Base-by-base conservation (phyloP, 208 protist species). In the Trypanosoma cruzi region DNA sequence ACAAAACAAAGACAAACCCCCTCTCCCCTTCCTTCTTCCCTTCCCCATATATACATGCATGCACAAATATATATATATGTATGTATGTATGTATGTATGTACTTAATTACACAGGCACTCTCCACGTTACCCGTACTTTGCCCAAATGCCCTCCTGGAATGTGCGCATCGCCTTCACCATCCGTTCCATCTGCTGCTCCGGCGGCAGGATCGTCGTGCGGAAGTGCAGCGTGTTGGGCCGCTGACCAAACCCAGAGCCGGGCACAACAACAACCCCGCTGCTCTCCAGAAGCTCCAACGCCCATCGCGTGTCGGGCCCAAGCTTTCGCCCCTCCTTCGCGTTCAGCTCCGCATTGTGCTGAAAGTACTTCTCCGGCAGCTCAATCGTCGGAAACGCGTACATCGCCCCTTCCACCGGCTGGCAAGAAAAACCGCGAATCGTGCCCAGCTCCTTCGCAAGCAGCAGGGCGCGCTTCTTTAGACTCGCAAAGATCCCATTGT, bases 161-260 rank as follows among this genome's bases (percentile, higher is more conserved):
- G 50, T 57, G 64, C 86, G 80, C 64, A 95, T 82, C 29, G 73
- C 42, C 40, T 66, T 64, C 79, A 92, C 84, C 82, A 96, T 81
- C n/a, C 79, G 74, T 71, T 98, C 82, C 72, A 99, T 98, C 57
- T 98, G 72, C 20, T 98, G 84, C 72, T 98, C 98, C 20, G 89
- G 87, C 24, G 99, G 99, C 26, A 99, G 88, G 77, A 99, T 99
- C 32, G 99, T 99, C 20, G 92, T 99, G 71, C 99, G 92, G 79
- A 99, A 99, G 89, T 99, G 99, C 66, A 92, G 97, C 24, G 98
- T 99, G 49, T 96, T 97, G 18, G 87, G 67, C 42, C 78, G 74
- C 91, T 99, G 98, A 6, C 94, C 92, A 72, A 99, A 99, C 16
- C 98, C 98, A 54, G 85, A 96, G 53, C 98, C 98, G 28, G 98